These are phyloP conservation scores for Limonomyces culmigenus DNA, from an alignment of 1,284 basidiomycete genomes.

Conservation along the genomic window DNA sequence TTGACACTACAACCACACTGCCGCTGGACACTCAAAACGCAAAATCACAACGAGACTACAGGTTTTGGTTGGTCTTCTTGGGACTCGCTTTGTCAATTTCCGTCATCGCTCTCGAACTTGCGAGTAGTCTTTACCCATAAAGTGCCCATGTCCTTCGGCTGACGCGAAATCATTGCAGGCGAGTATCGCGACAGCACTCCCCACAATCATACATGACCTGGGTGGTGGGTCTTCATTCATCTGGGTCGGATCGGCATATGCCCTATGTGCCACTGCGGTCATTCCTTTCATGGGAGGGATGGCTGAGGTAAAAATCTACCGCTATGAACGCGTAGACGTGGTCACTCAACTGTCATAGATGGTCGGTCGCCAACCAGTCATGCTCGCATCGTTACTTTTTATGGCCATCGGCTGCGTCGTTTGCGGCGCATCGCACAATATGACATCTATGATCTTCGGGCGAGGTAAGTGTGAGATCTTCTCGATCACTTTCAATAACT, in stretches of 20 bases:
- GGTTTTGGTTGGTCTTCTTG: conserved; percentile 19
- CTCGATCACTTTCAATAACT: background rate
- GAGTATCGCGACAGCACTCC: conserved; percentile 17
- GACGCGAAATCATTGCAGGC: conserved; percentile 8
- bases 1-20: too few species aligned
- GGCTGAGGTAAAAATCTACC: conserved; percentile 11
- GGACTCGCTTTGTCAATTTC: conserved; percentile 15
- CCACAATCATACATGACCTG: conserved; percentile 17
- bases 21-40: too few species aligned
- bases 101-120: conserved; percentile 19
- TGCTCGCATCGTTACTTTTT: conserved; percentile 18
- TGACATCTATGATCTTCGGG: conserved; percentile 23
- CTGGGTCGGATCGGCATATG: conserved; percentile 19
- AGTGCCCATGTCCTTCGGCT: background rate
- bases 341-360: conserved; percentile 9
- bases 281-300: conserved; percentile 16
- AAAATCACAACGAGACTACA: conserved; percentile 4
- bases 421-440: conserved; percentile 22
- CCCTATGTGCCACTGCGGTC: conserved; percentile 19
- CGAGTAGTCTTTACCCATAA: conserved; percentile 7
- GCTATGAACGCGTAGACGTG: too few species aligned
- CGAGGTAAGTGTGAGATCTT: conserved; percentile 13
- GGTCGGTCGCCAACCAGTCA: conserved; percentile 21
- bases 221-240: conserved; percentile 17
- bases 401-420: conserved; percentile 27